Percentiles rank a stretch among this genome's conserved stretches.
These are phyloP conservation scores for Syzygium grande DNA, from an alignment of 345 rosid species.

Conservation along the genomic window DNA sequence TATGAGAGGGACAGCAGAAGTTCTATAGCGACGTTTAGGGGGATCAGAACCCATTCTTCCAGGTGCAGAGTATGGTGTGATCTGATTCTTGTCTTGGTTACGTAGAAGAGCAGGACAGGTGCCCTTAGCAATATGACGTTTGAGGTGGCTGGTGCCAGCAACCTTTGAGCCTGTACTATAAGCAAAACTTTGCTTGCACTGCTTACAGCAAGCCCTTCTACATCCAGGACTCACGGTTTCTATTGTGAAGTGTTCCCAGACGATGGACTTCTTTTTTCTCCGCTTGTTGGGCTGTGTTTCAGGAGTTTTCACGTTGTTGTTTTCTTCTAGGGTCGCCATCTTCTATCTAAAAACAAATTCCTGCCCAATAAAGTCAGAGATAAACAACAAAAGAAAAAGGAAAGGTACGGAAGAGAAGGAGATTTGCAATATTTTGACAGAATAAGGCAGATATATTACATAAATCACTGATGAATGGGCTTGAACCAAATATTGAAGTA, in stretches of 20 bases:
- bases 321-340: slow-evolving; percentile 19
- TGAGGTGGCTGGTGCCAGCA: slow-evolving; percentile 94
- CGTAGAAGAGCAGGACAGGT: slow-evolving; percentile 65
- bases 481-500: not conserved
- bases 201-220: slow-evolving; percentile 87
- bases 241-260: slow-evolving; percentile 89
- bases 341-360: slow-evolving; percentile 8
- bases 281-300: slow-evolving; percentile 46
- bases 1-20: slow-evolving; percentile 33
- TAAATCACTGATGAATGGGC: not conserved
- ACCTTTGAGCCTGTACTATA: slow-evolving; percentile 91
- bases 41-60: slow-evolving; percentile 35
- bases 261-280: slow-evolving; percentile 85
- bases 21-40: slow-evolving; percentile 65
- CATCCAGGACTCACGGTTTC: slow-evolving; percentile 58
- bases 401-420: not conserved
- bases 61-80: slow-evolving; percentile 33
- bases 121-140: slow-evolving; percentile 89
- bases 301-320: slow-evolving; percentile 17
- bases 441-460: not conserved
- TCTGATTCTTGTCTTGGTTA: slow-evolving; percentile 32
- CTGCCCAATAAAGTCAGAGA: not conserved
- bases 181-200: slow-evolving; percentile 96
- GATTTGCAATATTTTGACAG: not conserved
- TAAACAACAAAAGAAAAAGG: not conserved